Evolutionary conservation across 768 basidiomycete genomes (phyloP), one percentile per base, ranked within the genome.

Genomic region (Lactarius trivialis): DNA sequence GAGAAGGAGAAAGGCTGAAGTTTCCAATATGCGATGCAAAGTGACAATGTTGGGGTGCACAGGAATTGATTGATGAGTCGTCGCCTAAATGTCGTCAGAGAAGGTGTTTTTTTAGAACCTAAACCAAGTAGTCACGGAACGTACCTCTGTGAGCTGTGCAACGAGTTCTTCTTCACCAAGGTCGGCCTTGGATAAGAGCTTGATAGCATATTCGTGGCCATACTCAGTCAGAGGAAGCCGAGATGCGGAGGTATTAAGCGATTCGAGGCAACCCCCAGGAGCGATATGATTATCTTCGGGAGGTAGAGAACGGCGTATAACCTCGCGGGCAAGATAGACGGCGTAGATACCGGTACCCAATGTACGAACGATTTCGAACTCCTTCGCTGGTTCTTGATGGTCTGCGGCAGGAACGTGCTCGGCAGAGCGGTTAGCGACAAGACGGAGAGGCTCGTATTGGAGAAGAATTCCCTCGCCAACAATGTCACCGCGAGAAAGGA

Each of bases 1-100:
- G 67, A 99, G 86, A 67, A 98, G 86, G 7, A 99, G 79, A 74
- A 91, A 97, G 34, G 92, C 88, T 58, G 84, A 80, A 2, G 94
- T 98, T 75, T 99, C 93, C 69, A 96, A 82, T 1, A 96, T 96
- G 68, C 89, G 88, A 73, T 96, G 86, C 30, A 98, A 84, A 26
- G 95, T 93, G 68, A 96, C 96, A 67, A 99, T 94, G 76, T 97
- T 95, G 56, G 89, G 83, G 71, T 98, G 96, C 1, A 84, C 77
- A 53, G 85, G 88, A 36, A 98, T 81, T 41, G 91, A 93, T n/a
- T n/a, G n/a, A n/a, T n/a, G n/a, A n/a, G n/a, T n/a, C n/a, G n/a
- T n/a, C n/a, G n/a, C n/a, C n/a, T n/a, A n/a, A n/a, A n/a, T n/a
- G n/a, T n/a, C n/a, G n/a, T n/a, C n/a, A n/a, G n/a, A n/a, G n/a